Percentiles rank a stretch among this genome's conserved stretches.
phyloP scores from a whole-genome alignment of 805 yeast species.

The Ogataea trehaloabstinens region DNA sequence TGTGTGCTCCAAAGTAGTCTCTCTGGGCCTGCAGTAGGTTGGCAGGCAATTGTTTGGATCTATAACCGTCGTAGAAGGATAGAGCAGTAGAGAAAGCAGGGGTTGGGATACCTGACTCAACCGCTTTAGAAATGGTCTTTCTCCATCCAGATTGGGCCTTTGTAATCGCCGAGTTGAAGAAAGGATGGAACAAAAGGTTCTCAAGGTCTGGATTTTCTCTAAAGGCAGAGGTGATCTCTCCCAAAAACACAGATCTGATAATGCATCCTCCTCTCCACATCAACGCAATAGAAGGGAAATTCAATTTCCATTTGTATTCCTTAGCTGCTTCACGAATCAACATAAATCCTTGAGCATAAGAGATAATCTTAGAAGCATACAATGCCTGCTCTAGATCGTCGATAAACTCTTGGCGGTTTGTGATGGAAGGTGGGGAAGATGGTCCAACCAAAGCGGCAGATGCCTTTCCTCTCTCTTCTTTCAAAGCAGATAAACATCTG shows the following conservation, averaged over 20 bases:
- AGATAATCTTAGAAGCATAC: constrained; percentile 96
- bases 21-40: constrained; percentile 99
- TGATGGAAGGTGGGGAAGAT: constrained; percentile 54
- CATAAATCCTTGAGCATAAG: constrained; percentile 99
- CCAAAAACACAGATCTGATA: constrained; percentile 97
- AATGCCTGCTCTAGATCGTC: constrained; percentile 97
- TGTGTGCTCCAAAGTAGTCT: constrained; percentile 99
- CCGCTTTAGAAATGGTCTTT: constrained; percentile 73
- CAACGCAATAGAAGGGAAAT: constrained; percentile 96
- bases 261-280: constrained; percentile 99
- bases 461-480: constrained; percentile 87
- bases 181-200: constrained; percentile 92
- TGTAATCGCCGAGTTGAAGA: constrained; percentile 86
- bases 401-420: constrained; percentile 79
- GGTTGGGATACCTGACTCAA: constrained; percentile 88
- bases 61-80: constrained; percentile 97
- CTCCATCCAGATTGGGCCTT: constrained; percentile 98
- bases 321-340: constrained; percentile 96
- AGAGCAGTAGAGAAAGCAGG: constrained; percentile 98
- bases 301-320: constrained; percentile 95
- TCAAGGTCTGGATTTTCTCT: constrained; percentile 90
- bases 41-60: constrained; percentile 94
- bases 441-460: constrained; percentile 81
- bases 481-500: constrained; percentile 91
- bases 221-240: constrained; percentile 95